phyloP scores from a whole-genome alignment of 2,329 filamentous ascomycete genomes.

The Coccinonectria pachysandricola region DNA sequence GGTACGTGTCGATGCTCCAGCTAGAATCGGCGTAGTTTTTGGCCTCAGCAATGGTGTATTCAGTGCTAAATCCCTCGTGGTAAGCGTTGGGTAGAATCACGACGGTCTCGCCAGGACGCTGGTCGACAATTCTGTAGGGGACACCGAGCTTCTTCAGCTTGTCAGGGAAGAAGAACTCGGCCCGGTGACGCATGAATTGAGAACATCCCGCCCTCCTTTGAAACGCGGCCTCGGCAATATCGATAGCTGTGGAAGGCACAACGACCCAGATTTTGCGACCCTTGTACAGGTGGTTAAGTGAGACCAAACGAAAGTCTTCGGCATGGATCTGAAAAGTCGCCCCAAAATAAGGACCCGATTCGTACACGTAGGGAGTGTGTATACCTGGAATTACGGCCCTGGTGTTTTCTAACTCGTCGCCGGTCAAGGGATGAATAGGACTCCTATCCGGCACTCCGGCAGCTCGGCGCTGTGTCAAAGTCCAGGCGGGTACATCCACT shows the following conservation, averaged over 20 bases:
- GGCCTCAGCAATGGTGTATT: slow-evolving; percentile 30
- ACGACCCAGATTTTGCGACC: slow-evolving; percentile 32
- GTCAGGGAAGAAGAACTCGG: slow-evolving; percentile 31
- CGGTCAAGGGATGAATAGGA: slow-evolving; percentile 27
- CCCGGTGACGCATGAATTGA: slow-evolving; percentile 31
- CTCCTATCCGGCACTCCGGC: slow-evolving; percentile 28
- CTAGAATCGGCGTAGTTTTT: slow-evolving; percentile 29
- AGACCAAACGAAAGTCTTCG: slow-evolving; percentile 29
- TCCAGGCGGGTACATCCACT: slow-evolving; percentile 30
- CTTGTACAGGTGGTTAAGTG: slow-evolving; percentile 29
- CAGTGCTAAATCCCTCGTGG: slow-evolving; percentile 31
- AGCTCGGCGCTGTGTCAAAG: slow-evolving; percentile 21
- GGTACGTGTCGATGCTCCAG: slow-evolving; percentile 27
- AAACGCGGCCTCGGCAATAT: slow-evolving; percentile 24
- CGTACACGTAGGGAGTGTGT: slow-evolving; percentile 31
- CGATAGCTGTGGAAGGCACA: slow-evolving; percentile 26
- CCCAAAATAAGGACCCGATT: slow-evolving; percentile 28
- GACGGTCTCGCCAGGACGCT: slow-evolving; percentile 29
- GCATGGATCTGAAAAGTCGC: slow-evolving; percentile 31
- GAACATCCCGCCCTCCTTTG: slow-evolving; percentile 25
- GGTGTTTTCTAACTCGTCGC: slow-evolving; percentile 27
- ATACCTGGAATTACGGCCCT: slow-evolving; percentile 30
- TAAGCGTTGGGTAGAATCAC: slow-evolving; percentile 31
- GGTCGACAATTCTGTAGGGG: slow-evolving; percentile 27
- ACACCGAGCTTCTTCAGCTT: slow-evolving; percentile 29